Evolutionary conservation across 2,329 filamentous ascomycete genomes (phyloP), one percentile per base, ranked within the genome.

Genomic region (Colletotrichum simmondsii): DNA sequence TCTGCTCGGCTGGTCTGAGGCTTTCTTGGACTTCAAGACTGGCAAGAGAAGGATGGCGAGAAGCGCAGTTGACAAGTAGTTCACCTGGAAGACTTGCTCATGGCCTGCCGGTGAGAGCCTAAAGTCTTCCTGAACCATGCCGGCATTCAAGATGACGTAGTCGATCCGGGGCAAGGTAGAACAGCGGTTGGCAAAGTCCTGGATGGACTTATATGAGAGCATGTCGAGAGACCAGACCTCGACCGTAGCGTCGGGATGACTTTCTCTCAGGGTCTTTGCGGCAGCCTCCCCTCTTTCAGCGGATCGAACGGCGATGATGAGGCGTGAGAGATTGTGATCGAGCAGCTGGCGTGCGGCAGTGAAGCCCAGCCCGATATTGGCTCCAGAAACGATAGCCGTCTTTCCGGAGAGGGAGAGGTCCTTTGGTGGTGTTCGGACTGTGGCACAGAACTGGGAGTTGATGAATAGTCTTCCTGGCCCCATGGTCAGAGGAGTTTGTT

Each of bases 41-140:
- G 82, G 83, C 4, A 84, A 76, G 2, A 84, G 75, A 0, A 83
- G 77, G 1, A 79, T 75, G 1, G 80, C 82, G 0, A 90, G 79
- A 0, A 90, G 77, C 8, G 86, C 82, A 0, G 86, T 89, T 24
- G 82, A 85, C 68, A 90, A 81, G n/a, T 88, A 87, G 72, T 90
- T 90, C 56, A 86, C 83, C 0, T 87, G 87, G 54, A 90, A 76
- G 3, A 80, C 84, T 35, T 79, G 79, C 74, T 90, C 88, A 1
- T 82, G 78, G 4, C 24, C 26, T 0, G 83, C 85, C 0, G 78
- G 75, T 7, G 79, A 71, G 32, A 77, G 65, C 14, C 74, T 42
- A 10, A 71, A 61, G 16, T 74, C 75, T 11, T 35, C 85, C 73
- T 67, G 72, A 10, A 54, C 65, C 26, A 77, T 16, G 0, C 83